These are phyloP conservation scores for Grigorovia transvaalensis DNA, from an alignment of 805 yeast genomes.

Conservation along the genomic window DNA sequence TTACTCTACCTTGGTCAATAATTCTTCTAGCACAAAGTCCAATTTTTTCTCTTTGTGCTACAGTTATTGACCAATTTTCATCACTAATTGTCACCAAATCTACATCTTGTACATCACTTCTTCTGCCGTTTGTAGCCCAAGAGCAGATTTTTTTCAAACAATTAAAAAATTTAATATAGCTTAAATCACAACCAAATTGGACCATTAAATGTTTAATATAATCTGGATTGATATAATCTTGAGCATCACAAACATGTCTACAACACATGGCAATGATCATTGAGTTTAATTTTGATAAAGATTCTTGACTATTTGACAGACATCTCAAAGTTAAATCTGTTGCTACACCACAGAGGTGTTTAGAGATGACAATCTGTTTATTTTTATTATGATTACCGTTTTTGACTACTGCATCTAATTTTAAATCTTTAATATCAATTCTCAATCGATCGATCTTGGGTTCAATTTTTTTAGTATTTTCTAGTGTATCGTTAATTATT, in stretches of 20 bases:
- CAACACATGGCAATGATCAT: slow-evolving; percentile 87
- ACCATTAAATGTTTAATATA: slow-evolving; percentile 31
- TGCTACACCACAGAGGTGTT: slow-evolving; percentile 90
- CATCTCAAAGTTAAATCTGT: slow-evolving; percentile 76
- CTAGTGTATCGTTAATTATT: slow-evolving; percentile 43
- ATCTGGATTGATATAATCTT: slow-evolving; percentile 26
- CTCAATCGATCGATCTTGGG: slow-evolving; percentile 24
- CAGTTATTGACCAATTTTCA: slow-evolving; percentile 23
- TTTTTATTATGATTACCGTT: background rate
- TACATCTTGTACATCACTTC: slow-evolving; percentile 31
- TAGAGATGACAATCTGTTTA: slow-evolving; percentile 46
- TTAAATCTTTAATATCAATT: slow-evolving; percentile 72
- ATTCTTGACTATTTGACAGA: slow-evolving; percentile 33
- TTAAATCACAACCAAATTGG: slow-evolving; percentile 16
- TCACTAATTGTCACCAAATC: slow-evolving; percentile 16
- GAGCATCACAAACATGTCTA: slow-evolving; percentile 70
- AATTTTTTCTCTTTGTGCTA: slow-evolving; percentile 41
- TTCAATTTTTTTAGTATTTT: slow-evolving; percentile 4
- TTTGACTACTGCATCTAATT: slow-evolving; percentile 36
- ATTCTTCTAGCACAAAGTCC: slow-evolving; percentile 65
- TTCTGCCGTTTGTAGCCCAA: slow-evolving; percentile 79
- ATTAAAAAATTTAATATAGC: slow-evolving; percentile 30
- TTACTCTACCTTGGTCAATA: slow-evolving; percentile 58
- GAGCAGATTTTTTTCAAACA: slow-evolving; percentile 57
- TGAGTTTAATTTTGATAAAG: slow-evolving; percentile 34